Evolutionary conservation across 768 basidiomycete species (phyloP).

Genomic region (Lyophyllum atratum): DNA sequence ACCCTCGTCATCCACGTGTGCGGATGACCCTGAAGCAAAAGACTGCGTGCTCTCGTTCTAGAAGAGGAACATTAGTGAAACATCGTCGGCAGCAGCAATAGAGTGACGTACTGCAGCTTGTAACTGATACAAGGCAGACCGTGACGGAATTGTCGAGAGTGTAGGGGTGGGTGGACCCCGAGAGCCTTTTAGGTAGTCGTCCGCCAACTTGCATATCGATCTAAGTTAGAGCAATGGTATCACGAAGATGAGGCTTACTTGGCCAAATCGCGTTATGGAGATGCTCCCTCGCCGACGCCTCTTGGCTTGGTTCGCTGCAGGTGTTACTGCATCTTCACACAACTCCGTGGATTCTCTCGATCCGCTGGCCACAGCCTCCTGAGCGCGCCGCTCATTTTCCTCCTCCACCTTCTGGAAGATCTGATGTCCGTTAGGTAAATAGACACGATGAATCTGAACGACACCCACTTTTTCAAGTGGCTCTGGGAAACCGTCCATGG

Average conservation of each 20-base stretch:
- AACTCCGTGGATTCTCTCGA: neutral
- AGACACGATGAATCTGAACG: neutral
- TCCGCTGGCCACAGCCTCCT: conserved; percentile 6
- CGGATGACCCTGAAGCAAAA: conserved; percentile 41
- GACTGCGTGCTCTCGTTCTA: conserved; percentile 49
- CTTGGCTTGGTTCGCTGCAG: conserved; percentile 30
- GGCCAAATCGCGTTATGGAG: conserved; percentile 62
- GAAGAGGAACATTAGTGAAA: conserved; percentile 8
- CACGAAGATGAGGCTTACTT: conserved; percentile 38
- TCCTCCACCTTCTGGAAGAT: conserved; percentile 19
- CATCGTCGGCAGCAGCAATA: neutral
- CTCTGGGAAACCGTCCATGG: conserved; percentile 14
- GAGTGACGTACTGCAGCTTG: conserved; percentile 39
- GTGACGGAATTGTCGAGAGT: conserved; percentile 40
- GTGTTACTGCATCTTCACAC: neutral
- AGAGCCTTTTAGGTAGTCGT: conserved; percentile 22
- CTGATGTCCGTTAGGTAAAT: neutral
- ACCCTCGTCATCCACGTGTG: conserved; percentile 31
- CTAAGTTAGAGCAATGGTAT: conserved; percentile 12
- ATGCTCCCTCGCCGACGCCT: conserved; percentile 50
- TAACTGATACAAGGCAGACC: conserved; percentile 48
- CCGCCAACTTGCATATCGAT: conserved; percentile 19
- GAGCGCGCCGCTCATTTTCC: conserved; percentile 18
- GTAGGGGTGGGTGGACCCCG: conserved; percentile 33
- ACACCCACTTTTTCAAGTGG: conserved; percentile 17